Evolutionary conservation across 108 stramenopile species (phyloP), one percentile per base, ranked within the genome.

Genomic region (Fragilaria radians): DNA sequence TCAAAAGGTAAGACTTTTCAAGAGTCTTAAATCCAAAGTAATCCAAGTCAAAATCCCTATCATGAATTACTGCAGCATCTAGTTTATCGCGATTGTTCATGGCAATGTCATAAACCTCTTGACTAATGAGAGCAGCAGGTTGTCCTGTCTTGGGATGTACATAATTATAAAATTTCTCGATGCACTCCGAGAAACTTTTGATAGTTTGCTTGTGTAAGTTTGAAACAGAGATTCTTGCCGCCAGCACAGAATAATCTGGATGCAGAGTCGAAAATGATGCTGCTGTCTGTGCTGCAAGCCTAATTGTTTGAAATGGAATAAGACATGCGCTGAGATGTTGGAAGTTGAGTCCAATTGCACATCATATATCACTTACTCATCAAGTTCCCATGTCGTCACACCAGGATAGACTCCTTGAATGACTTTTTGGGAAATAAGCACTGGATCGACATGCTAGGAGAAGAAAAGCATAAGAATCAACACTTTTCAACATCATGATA

Each of bases 11-110:
- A n/a, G 83, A 72, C 61, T 97, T 89, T 70, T 98, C 95, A 46
- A 98, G 81, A n/a, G 97, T 98, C 81, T 99, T 99, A 90, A 99
- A 99, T 24, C 98, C 99, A 72, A 99, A 99, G 76, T 94, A 99
- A 69, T 98, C 98, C 65, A 89, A 95, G 63, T 95, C 94, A 72
- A 93, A 95, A 72, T 98, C 97, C 14, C 95, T 80, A 54, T 84
- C 86, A 73, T 96, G 93, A 46, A 85, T 78, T 64, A 98, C 71
- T 64, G 90, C 88, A 23, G 78, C 80, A 65, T 98, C 80, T 42
- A 96, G 58, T 1, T 45, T 48, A 30, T 95, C 93, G 66, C 78
- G 88, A 81, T 96, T 60, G 7, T 81, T 84, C 90, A 86, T 89
- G 63, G 91, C 80, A 36, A 86, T 82, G 23, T 89, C 61, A 78